Percentiles rank a stretch among this genome's conserved stretches.
phyloP scores from a whole-genome alignment of 1,284 basidiomycete species.

The Malassezia pachydermatis region DNA sequence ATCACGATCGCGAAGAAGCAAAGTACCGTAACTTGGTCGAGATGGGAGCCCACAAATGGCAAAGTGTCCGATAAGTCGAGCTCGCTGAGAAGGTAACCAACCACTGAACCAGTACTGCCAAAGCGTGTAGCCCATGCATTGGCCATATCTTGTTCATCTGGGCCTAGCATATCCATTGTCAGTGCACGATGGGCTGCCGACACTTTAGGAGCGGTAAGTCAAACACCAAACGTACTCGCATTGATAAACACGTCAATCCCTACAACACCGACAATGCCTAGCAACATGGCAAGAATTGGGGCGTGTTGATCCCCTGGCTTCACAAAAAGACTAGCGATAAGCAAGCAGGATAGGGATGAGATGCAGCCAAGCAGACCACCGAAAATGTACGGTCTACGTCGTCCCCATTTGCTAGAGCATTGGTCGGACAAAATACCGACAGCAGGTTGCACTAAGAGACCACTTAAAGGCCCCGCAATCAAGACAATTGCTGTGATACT shows the following conservation, averaged over 20 bases:
- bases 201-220: too few species aligned
- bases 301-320: background rate
- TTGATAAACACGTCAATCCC: constrained; percentile 88
- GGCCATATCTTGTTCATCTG: constrained; percentile 66
- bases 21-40: constrained; percentile 28
- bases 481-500: constrained; percentile 36
- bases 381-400: constrained; percentile 48
- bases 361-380: constrained; percentile 16
- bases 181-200: constrained; percentile 74
- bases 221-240: too few species aligned
- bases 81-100: constrained; percentile 42
- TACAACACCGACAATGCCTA: constrained; percentile 77
- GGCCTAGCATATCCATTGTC: constrained; percentile 57
- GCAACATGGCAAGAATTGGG: constrained; percentile 56
- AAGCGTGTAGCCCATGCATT: constrained; percentile 93
- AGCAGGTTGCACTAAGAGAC: constrained; percentile 48
- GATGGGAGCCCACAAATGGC: constrained; percentile 20
- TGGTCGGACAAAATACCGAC: constrained; percentile 39
- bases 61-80: too few species aligned
- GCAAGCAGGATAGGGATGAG: background rate
- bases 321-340: constrained; percentile 51
- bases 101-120: constrained; percentile 46
- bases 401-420: constrained; percentile 44
- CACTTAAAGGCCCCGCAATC: constrained; percentile 38
- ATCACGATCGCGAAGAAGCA: constrained; percentile 24